Conservation (phyloP, 2,329 filamentous ascomycete genomes). For the Apiospora arundinis region DNA sequence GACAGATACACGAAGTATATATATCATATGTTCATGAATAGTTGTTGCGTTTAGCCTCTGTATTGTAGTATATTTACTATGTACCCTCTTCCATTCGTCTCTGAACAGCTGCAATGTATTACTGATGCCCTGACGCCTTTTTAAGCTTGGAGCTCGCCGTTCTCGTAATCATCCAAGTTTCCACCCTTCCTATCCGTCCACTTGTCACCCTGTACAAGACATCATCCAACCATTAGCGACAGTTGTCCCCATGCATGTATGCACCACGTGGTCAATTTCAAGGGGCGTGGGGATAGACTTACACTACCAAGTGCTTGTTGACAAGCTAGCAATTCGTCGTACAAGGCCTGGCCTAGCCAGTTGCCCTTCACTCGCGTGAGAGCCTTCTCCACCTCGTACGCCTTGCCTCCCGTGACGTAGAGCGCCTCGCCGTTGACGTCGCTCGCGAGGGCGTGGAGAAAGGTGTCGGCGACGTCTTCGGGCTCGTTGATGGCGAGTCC, state of each 20-base stretch:
- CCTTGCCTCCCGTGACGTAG: conserved; percentile 16
- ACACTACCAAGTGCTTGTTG: neutral
- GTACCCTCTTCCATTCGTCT: no score
- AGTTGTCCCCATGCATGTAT: no score
- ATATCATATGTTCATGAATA: neutral
- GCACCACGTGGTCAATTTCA: neutral
- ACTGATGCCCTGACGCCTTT: no score
- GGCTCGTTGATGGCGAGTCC: conserved; percentile 15
- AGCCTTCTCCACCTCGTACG: conserved; percentile 23
- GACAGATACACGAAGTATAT: neutral
- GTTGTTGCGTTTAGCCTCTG: neutral
- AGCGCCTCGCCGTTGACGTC: conserved; percentile 4
- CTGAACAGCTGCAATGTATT: no score
- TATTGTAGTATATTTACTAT: neutral
- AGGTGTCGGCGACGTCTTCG: conserved; percentile 16
- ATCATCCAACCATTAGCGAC: neutral
- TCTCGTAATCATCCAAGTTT: no score
- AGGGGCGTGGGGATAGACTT: neutral
- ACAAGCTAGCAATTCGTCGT: neutral
- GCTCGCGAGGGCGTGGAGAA: conserved; percentile 5
- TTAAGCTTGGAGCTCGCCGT: neutral
- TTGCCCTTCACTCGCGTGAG: neutral
- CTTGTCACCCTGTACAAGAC: neutral
- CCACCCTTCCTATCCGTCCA: neutral
- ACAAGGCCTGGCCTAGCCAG: conserved; percentile 2